Evolutionary conservation across 75 land plant genomes (phyloP).

Genomic region (Pinus albicaulis): DNA sequence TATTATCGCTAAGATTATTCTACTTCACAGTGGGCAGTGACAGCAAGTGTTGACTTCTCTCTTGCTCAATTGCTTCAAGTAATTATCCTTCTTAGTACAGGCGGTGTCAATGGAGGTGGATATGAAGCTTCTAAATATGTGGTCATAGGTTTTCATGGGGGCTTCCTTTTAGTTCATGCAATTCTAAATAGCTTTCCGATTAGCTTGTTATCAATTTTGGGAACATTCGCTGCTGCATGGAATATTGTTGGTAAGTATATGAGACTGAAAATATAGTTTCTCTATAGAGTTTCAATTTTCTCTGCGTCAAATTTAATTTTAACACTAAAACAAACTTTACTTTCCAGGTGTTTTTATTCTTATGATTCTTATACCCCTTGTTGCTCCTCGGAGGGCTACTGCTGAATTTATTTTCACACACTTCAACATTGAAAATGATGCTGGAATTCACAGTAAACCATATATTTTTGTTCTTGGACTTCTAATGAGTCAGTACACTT

Average conservation of each 20-base stretch:
- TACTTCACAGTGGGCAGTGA: slow-evolving; percentile 77
- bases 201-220: slow-evolving; percentile 55
- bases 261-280: background rate
- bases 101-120: slow-evolving; percentile 87
- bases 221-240: slow-evolving; percentile 76
- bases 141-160: slow-evolving; percentile 66
- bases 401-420: slow-evolving; percentile 72
- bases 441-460: slow-evolving; percentile 57
- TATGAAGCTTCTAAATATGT: slow-evolving; percentile 70
- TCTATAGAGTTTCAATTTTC: background rate
- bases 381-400: slow-evolving; percentile 65
- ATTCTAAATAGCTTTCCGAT: slow-evolving; percentile 77
- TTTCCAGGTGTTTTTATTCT: slow-evolving; percentile 79
- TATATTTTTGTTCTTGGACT: slow-evolving; percentile 90
- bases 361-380: slow-evolving; percentile 72
- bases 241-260: slow-evolving; percentile 57
- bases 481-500: slow-evolving; percentile 90
- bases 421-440: slow-evolving; percentile 72
- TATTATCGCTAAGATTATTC: background rate
- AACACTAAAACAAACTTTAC: background rate
- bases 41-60: slow-evolving; percentile 78
- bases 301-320: slow-evolving; percentile 1
- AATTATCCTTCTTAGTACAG: slow-evolving; percentile 80
- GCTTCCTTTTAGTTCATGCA: slow-evolving; percentile 62
- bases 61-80: slow-evolving; percentile 78